Evolutionary conservation across 2,329 filamentous ascomycete species (phyloP), one percentile per base, ranked within the genome.

Genomic region (Aspergillus sp.): DNA sequence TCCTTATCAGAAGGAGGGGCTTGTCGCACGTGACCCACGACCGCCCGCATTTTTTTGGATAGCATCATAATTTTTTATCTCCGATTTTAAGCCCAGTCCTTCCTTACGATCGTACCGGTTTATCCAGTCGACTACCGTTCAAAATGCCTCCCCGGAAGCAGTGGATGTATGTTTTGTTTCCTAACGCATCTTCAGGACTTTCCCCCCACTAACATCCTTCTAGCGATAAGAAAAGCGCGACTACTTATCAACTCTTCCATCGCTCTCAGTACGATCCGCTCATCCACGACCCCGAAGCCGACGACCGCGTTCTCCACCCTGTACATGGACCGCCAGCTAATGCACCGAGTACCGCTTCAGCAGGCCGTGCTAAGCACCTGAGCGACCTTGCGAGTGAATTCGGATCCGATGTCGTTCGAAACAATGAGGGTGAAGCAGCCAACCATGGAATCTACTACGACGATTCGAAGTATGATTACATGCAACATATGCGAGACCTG

Each of bases 401-500:
- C 50, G 90, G 90, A 1, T 80, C 84, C 35, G 80, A 81, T 43
- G 78, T 77, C 59, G 86, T 96, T 64, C 87, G 93, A 66, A 84
- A 86, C 56, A 98, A 99, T 74, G 95, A 99, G 76, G 96, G 96
- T 67, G 93, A 99, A 78, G 95, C 96, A 8, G 95, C 96, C 65
- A 90, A 90, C 73, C 87, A 97, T 76, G 95, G 95, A 63, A 86
- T 99, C 63, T 99, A 90, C 81, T 99, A 84, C 75, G 96, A 99
- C 76, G 95, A 99, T 77, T 89, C 90, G 63, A 85, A 91, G 70
- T 99, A 99, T 77, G 95, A 99, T 76, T 99, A 99, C 79, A 99
- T 99, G 95, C 95, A 99, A 76, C 95, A 99, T 76, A 81, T 99
- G 82, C 89, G 92, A 55, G 95, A 98, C 67, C 79, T 99, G n/a